Evolutionary conservation across 2,329 filamentous ascomycete species (phyloP).

Genomic region (Colletotrichum sublineola): DNA sequence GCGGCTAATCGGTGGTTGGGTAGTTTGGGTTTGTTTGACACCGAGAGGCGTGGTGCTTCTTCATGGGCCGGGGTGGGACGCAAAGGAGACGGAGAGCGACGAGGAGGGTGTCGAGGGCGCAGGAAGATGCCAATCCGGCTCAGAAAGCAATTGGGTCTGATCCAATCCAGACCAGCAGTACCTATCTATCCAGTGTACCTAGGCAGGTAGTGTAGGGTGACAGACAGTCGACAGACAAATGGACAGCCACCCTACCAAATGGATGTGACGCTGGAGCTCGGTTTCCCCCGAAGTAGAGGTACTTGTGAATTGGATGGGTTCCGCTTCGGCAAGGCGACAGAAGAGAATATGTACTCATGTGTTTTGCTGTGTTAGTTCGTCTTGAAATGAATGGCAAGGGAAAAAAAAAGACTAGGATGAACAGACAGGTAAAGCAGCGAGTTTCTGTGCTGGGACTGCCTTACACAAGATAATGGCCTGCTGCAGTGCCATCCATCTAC

Average conservation of each 20-base stretch:
- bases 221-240: not conserved
- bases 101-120: slow-evolving; percentile 28
- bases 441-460: not conserved
- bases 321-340: not conserved
- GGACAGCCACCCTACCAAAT: not conserved
- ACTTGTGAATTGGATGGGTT: not conserved
- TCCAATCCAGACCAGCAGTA: slow-evolving; percentile 2
- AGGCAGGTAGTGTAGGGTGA: not conserved
- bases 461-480: not conserved
- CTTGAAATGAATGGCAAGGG: not conserved
- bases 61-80: slow-evolving; percentile 12
- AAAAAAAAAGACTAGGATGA: not conserved
- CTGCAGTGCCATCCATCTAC: slow-evolving; percentile 22
- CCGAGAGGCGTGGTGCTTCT: slow-evolving; percentile 16
- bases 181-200: not conserved
- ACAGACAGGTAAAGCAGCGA: not conserved
- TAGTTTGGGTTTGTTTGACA: slow-evolving; percentile 17
- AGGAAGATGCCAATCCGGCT: slow-evolving; percentile 15
- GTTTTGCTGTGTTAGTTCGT: not conserved
- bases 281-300: slow-evolving; percentile 14
- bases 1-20: slow-evolving; percentile 25
- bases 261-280: slow-evolving; percentile 12
- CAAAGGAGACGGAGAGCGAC: slow-evolving; percentile 4
- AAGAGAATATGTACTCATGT: not conserved
- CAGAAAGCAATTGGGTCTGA: not conserved